These are phyloP conservation scores for Juglanconis juglandina DNA, from an alignment of 2,329 filamentous ascomycete genomes.

Conservation along the genomic window DNA sequence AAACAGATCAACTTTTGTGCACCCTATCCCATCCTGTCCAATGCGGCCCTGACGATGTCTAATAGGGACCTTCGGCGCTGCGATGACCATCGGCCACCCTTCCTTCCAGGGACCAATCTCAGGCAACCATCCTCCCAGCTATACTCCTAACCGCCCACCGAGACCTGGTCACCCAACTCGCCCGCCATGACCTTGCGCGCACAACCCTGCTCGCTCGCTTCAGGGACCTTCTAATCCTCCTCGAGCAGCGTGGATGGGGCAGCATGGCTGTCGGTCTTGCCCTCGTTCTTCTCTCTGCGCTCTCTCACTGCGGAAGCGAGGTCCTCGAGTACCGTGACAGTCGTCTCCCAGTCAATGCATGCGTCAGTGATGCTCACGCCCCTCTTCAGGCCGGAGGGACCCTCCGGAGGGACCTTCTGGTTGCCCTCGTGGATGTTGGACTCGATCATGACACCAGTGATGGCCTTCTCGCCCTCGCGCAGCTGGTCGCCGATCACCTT, in stretches of 20 bases:
- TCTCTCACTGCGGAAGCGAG: constrained; percentile 79
- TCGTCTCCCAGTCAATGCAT: constrained; percentile 90
- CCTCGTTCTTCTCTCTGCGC: constrained; percentile 57
- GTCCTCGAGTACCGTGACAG: constrained; percentile 76
- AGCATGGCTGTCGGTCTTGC: constrained; percentile 29
- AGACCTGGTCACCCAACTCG: not conserved
- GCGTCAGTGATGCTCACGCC: constrained; percentile 95
- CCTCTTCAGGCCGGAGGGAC: constrained; percentile 73
- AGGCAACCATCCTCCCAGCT: not conserved
- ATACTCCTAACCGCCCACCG: not conserved
- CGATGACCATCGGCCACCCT: not conserved
- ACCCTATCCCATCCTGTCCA: not conserved
- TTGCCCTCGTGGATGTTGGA: constrained; percentile 91
- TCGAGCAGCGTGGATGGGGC: constrained; percentile 46
- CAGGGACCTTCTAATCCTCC: constrained; percentile 41
- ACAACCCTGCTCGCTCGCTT: not conserved
- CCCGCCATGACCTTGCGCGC: not conserved
- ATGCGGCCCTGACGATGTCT: not conserved
- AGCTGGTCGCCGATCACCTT: constrained; percentile 79
- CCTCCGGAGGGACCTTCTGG: constrained; percentile 84
- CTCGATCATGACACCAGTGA: constrained; percentile 98
- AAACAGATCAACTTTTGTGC: constrained; percentile 1
- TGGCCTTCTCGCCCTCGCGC: constrained; percentile 77
- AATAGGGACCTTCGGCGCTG: not conserved
- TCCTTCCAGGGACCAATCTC: not conserved